Conservation (phyloP, 352 stramenopile species). For the Blastocystis sp. region DNA sequence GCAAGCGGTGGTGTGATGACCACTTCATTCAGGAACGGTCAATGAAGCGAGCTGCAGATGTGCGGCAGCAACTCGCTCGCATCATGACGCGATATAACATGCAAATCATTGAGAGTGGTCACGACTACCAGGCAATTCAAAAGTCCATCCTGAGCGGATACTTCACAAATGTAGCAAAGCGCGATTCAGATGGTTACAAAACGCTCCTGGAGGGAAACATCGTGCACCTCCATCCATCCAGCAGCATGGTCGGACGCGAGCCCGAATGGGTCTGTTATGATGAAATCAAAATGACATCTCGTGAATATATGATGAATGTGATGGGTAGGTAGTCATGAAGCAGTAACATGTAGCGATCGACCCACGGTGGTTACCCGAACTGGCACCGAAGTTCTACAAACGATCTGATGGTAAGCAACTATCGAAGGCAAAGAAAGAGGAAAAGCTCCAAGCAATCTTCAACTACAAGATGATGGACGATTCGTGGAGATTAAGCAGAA, state of each 20-base stretch:
- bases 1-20: constrained; percentile 97
- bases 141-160: constrained; percentile 95
- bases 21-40: constrained; percentile 95
- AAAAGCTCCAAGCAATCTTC: constrained; percentile 98
- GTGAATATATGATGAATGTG: constrained; percentile 99
- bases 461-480: constrained; percentile 94
- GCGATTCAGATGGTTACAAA: constrained; percentile 94
- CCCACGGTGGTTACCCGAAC: constrained; percentile 95
- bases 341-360: constrained; percentile 79
- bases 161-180: constrained; percentile 97
- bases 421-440: constrained; percentile 90
- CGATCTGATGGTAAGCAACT: constrained; percentile 92
- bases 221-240: constrained; percentile 67
- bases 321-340: constrained; percentile 69
- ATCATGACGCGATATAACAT: constrained; percentile 81
- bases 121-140: constrained; percentile 88
- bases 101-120: neutral
- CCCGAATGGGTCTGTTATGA: constrained; percentile 83
- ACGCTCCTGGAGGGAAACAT: constrained; percentile 94
- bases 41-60: constrained; percentile 90
- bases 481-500: constrained; percentile 72
- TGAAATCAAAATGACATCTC: constrained; percentile 87
- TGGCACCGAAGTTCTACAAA: constrained; percentile 90
- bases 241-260: constrained; percentile 6
- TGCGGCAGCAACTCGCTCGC: constrained; percentile 94